These are phyloP conservation scores for Cephaloascus albidus DNA, from an alignment of 805 yeast species.

Conservation along the genomic window DNA sequence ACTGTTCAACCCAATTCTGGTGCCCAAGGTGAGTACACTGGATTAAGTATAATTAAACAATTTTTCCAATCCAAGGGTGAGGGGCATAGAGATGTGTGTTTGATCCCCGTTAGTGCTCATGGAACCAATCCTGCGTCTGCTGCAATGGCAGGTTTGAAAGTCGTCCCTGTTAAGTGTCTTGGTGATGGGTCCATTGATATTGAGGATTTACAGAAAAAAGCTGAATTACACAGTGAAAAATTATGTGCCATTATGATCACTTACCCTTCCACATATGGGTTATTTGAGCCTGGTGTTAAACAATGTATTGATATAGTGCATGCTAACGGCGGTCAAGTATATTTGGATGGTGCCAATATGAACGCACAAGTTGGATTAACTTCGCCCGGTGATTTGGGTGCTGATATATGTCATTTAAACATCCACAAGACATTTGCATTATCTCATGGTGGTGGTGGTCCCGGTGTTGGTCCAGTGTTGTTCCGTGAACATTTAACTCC, in stretches of 20 bases:
- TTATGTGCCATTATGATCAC: conserved; percentile 95
- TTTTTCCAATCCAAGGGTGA: conserved; percentile 69
- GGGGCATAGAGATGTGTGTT: conserved; percentile 69
- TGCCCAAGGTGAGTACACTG: conserved; percentile 97
- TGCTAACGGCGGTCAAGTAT: conserved; percentile 85
- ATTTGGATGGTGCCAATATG: conserved; percentile 98
- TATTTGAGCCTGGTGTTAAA: conserved; percentile 87
- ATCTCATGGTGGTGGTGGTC: conserved; percentile 99
- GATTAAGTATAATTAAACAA: conserved; percentile 75
- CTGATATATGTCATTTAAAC: conserved; percentile 96
- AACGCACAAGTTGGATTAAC: conserved; percentile 98
- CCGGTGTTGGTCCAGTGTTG: conserved; percentile 98
- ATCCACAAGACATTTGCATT: conserved; percentile 96
- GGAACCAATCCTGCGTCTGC: conserved; percentile 99
- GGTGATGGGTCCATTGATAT: conserved; percentile 81
- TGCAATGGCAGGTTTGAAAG: conserved; percentile 92
- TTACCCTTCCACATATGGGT: conserved; percentile 94
- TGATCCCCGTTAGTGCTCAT: conserved; percentile 96
- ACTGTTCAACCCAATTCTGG: conserved; percentile 96
- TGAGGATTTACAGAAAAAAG: conserved; percentile 63
- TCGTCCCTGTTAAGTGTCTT: conserved; percentile 84
- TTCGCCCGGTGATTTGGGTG: conserved; percentile 95
- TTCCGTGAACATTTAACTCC: conserved; percentile 74
- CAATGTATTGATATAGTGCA: conserved; percentile 84
- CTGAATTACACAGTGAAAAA: conserved; percentile 53